A percentile compares a stretch with the other conserved stretches of the same genome.
Evolutionary conservation across 148 eudicot genomes (phyloP).

Genomic region (Vaccinium macrocarpon): DNA sequence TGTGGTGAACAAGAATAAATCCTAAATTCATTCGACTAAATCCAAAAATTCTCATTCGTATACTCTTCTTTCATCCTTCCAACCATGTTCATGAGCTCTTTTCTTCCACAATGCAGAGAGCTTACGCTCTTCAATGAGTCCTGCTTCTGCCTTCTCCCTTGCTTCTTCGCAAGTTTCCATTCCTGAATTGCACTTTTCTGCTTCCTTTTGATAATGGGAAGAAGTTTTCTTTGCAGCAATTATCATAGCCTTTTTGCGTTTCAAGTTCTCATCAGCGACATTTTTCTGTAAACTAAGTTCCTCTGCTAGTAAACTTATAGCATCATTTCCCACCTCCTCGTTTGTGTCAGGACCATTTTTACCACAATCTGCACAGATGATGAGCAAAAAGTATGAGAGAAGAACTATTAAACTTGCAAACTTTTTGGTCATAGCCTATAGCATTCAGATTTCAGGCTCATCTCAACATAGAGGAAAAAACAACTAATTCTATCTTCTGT

Average conservation of each 20-base stretch:
- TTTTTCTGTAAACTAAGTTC: constrained; percentile 35
- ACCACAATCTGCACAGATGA: not conserved
- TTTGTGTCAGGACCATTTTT: not conserved
- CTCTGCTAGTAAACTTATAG: constrained; percentile 25
- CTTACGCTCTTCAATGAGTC: constrained; percentile 28
- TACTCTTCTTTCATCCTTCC: constrained; percentile 38
- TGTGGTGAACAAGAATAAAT: not conserved
- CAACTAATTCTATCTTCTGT: not conserved
- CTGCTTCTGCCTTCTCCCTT: constrained; percentile 41
- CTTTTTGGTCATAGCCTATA: not conserved
- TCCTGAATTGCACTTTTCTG: constrained; percentile 48
- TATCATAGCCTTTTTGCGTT: constrained; percentile 31
- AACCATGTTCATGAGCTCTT: constrained; percentile 36
- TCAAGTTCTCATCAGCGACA: constrained; percentile 31
- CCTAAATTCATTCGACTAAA: not conserved
- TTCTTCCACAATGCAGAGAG: constrained; percentile 39
- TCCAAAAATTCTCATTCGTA: not conserved
- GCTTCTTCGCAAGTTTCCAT: constrained; percentile 63
- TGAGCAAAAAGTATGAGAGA: not conserved
- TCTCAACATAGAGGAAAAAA: not conserved
- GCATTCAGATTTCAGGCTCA: not conserved
- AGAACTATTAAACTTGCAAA: not conserved
- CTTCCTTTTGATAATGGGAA: constrained; percentile 50
- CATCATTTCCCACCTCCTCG: not conserved
- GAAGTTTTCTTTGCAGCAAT: constrained; percentile 43